phyloP scores from a whole-genome alignment of 129 eudicot genomes.

The Flaveria ramosissima region DNA sequence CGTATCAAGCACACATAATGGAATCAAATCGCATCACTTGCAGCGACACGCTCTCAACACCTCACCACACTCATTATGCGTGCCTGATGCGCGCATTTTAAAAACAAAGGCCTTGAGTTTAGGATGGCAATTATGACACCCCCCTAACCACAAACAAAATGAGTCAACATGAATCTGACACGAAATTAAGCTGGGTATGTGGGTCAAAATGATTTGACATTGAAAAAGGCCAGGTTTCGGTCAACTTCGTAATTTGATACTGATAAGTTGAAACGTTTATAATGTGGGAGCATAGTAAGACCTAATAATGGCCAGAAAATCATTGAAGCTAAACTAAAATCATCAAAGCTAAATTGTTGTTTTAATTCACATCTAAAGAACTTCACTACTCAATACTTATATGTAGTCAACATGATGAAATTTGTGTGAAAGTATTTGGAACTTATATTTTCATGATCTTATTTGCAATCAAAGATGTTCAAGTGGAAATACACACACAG shows the following conservation, averaged over 20 bases:
- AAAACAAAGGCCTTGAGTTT: background rate
- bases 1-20: no score
- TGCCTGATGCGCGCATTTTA: no score
- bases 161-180: background rate
- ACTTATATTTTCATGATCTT: background rate
- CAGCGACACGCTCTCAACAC: no score
- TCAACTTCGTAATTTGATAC: background rate
- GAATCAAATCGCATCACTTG: no score
- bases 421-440: background rate
- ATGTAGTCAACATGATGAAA: constrained; percentile 7
- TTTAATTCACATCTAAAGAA: background rate
- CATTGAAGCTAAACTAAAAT: background rate
- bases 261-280: background rate
- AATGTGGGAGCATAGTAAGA: background rate
- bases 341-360: background rate
- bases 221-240: background rate
- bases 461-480: background rate
- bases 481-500: background rate
- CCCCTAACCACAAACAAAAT: background rate
- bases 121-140: background rate
- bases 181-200: background rate
- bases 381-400: background rate
- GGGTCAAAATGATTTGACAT: background rate
- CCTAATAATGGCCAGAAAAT: background rate
- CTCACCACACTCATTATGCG: no score